phyloP scores from a whole-genome alignment of 179 eudicot species.

The Sideroxylon spinosum region DNA sequence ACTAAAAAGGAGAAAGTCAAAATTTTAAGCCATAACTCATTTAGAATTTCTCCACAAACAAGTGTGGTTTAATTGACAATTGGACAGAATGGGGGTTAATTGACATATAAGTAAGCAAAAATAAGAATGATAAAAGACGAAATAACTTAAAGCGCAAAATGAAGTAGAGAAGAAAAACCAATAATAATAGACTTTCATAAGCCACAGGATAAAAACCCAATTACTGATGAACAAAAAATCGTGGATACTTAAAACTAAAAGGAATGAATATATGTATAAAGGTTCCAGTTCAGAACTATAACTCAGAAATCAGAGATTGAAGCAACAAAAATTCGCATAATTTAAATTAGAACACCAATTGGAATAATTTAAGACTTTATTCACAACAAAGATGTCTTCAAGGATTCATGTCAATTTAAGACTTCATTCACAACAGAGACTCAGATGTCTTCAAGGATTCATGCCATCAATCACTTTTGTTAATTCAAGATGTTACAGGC shows the following conservation, averaged over 20 bases:
- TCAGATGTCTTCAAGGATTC: background rate
- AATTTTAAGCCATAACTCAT: no score
- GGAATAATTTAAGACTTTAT: background rate
- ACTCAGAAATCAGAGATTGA: background rate
- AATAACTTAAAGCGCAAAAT: no score
- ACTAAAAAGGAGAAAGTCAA: background rate
- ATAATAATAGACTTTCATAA: no score
- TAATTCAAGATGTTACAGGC: background rate
- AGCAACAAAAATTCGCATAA: background rate
- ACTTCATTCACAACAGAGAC: background rate
- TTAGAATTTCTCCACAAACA: background rate
- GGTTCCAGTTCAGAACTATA: no score
- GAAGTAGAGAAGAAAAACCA: no score
- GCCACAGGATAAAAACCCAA: no score
- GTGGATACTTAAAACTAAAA: background rate
- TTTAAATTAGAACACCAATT: background rate
- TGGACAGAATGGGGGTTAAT: background rate
- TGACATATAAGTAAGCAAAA: no score
- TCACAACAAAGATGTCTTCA: background rate
- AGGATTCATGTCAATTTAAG: background rate
- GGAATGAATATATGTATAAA: background rate
- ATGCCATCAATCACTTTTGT: no score
- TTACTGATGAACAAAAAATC: no score
- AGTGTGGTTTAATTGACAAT: background rate
- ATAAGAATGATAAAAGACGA: no score